Evolutionary conservation across 2,329 filamentous ascomycete genomes (phyloP), one percentile per base, ranked within the genome.

Genomic region (Malbranchea zuffiana): DNA sequence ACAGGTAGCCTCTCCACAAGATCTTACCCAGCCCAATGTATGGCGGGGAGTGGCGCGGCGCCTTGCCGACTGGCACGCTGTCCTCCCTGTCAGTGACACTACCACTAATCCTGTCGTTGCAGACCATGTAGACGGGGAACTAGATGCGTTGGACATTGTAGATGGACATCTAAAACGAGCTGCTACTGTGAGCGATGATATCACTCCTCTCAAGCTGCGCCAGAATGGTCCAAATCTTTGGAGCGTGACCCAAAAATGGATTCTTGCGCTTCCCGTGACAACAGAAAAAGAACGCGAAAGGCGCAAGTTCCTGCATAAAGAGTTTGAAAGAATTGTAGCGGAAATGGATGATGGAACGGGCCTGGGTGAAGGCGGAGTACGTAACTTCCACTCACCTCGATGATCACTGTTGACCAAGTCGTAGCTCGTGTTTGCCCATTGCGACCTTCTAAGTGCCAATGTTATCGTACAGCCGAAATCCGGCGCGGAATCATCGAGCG

Each of bases 201-300:
- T 48, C 35, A 44, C 51, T 34, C 52, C 53, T 42, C 65, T 72
- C 29, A 75, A 75, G 15, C 75, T 75, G 30, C 75, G 75, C 5
- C 23, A 30, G 43, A 78, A 78, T 4, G 69, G 75, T n/a, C 83
- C 86, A 12, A 95, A 92, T 57, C 66, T 93, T 39, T 98, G 90
- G 90, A 85, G 83, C 5, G 86, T 92, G 21, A 82, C 95, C 72
- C 85, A 93, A 58, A 92, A 87, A 63, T 98, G 90, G 90, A 85
- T 95, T 40, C 66, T 80, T 48, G 88, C 84, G 25, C 68, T 98
- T 44, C 87, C 90, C 8, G 75, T 70, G 35, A 68, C 70, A 39
- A 90, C 80, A 4, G 74, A 79, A 21, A 69, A 73, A 38, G 75
- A 94, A 57, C 72, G 71, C 42, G 61, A 72, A 47, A 75, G 82